Evolutionary conservation across 2,329 filamentous ascomycete species (phyloP).

Genomic region (Mycocentrospora acerina): DNA sequence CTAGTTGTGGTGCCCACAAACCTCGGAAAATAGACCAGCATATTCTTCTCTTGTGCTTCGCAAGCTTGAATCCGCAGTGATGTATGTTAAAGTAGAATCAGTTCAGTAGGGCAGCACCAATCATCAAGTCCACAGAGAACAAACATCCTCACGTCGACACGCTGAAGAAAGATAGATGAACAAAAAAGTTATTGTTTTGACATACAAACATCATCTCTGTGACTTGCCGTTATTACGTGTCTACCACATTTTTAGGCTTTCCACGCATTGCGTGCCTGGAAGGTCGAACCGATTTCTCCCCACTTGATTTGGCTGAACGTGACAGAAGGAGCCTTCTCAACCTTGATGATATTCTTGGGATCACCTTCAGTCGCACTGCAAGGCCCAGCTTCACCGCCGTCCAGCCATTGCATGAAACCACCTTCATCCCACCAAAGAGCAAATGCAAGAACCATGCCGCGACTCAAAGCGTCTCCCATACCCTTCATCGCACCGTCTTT

Average conservation of each 20-base stretch:
- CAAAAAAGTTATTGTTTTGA: too few species aligned
- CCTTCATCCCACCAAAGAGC: slow-evolving; percentile 59
- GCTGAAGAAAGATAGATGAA: too few species aligned
- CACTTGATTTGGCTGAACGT: slow-evolving; percentile 60
- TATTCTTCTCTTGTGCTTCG: too few species aligned
- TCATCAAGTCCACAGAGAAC: too few species aligned
- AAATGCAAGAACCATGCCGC: slow-evolving; percentile 57
- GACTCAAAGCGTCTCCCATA: slow-evolving; percentile 50
- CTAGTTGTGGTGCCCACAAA: too few species aligned
- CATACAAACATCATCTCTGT: too few species aligned
- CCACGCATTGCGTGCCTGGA: slow-evolving; percentile 24
- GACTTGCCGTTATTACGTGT: too few species aligned
- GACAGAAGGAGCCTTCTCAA: slow-evolving; percentile 54
- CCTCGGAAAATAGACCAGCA: too few species aligned
- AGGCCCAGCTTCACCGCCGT: slow-evolving; percentile 54
- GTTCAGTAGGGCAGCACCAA: too few species aligned
- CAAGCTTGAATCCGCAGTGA: too few species aligned
- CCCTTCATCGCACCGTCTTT: slow-evolving; percentile 46
- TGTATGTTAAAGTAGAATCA: too few species aligned
- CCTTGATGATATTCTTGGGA: slow-evolving; percentile 50
- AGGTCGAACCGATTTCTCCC: slow-evolving; percentile 62
- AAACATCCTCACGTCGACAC: too few species aligned
- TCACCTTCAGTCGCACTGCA: slow-evolving; percentile 57
- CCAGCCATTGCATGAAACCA: slow-evolving; percentile 61
- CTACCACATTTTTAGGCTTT: slow-evolving; percentile 11